Base-by-base conservation (phyloP, 169 alveolate genomes). In the Plasmodium vivax region DNA sequence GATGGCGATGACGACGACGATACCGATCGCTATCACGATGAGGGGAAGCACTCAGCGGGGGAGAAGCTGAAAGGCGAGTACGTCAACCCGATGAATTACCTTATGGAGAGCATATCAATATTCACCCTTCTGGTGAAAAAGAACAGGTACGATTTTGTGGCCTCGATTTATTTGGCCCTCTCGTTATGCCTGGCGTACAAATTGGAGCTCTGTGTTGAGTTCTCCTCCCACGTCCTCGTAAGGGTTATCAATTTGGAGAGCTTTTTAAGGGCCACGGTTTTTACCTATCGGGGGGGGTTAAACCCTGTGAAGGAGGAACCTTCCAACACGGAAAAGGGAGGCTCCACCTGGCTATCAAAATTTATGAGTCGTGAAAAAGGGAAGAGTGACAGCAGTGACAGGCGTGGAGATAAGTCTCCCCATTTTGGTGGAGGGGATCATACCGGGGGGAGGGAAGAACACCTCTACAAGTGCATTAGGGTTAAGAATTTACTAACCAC, bases 121-220 rank as follows among this genome's bases (percentile, higher is more conserved):
- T 82, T 92, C 36, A 58, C 41, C 32, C 51, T 45, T 36, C 75
- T 92, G 75, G 19, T 92, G 23, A 82, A 92, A 58, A 92, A 30
- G 82, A 92, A 92, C n/a, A 92, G 58, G 32, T 92, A 82, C 84
- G 95, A 92, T 92, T 92, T 92, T 92, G 79, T 92, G n/a, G 47
- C 95, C 19, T 82, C 95, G 0, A 72, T 92, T 14, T 92, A 92
- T 92, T 92, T 92, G 82, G 68, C 95, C 7, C 83, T 71, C 81
- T 47, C 87, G 0, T 38, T 92, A 81, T 92, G 95, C 14, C 45
- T 92, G 23, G 51, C 83, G 12, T 92, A 92, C 43, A 92, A 92
- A 45, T 32, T 92, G 4, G 95, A 92, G 19, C 54, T 47, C 2
- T 81, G 92, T 34, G 82, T 92, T 34, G 79, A 92, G 43, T 92